Evolutionary conservation across 805 yeast species (phyloP).

Genomic region (Yamadazyma philogaea): DNA sequence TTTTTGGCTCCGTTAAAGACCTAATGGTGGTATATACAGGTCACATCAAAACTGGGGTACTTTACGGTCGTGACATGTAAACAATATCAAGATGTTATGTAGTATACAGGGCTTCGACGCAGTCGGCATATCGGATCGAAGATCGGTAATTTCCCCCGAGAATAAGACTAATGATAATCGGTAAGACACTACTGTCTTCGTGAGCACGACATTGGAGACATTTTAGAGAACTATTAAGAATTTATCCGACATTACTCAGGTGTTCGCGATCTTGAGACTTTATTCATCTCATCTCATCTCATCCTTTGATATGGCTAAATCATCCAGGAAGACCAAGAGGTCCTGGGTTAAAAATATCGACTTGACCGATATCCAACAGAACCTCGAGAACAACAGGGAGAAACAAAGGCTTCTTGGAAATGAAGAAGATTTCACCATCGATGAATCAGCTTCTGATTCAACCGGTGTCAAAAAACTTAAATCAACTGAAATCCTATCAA

Average conservation of each 20-base stretch:
- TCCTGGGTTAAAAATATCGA: slow-evolving; percentile 94
- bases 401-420: slow-evolving; percentile 56
- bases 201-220: not conserved
- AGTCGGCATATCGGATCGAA: too few relatives aligned
- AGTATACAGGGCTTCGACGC: too few relatives aligned
- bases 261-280: not conserved
- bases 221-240: too few relatives aligned
- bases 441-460: slow-evolving; percentile 39
- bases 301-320: slow-evolving; percentile 14
- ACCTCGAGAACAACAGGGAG: slow-evolving; percentile 67
- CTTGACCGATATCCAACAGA: slow-evolving; percentile 69
- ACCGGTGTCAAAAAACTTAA: slow-evolving; percentile 46
- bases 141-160: too few relatives aligned
- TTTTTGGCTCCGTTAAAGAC: too few relatives aligned
- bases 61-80: too few relatives aligned
- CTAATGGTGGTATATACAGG: too few relatives aligned
- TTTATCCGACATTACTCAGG: not conserved
- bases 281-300: slow-evolving; percentile 10
- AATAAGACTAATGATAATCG: too few relatives aligned
- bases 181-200: too few relatives aligned
- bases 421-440: slow-evolving; percentile 61
- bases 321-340: slow-evolving; percentile 88
- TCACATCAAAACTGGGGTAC: too few relatives aligned
- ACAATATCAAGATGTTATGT: too few relatives aligned
- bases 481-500: slow-evolving; percentile 63